Base-by-base conservation (phyloP, 1,284 basidiomycete species). In the Malassezia sympodialis region DNA sequence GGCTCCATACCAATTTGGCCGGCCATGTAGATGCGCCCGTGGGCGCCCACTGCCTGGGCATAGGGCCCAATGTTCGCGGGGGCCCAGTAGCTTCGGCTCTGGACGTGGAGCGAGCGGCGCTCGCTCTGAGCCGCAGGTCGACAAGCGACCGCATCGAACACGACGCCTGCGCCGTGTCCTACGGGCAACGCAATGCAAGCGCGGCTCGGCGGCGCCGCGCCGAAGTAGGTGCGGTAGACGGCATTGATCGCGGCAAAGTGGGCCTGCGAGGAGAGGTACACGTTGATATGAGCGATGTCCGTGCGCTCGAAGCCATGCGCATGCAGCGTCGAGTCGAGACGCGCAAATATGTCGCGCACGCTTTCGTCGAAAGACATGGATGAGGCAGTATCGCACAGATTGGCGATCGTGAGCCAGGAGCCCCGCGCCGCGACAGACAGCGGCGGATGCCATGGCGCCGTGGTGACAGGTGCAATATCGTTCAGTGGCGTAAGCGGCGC, bases 51-150 rank as follows among this genome's bases (percentile, higher is more conserved):
- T 7, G 88, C 86, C 76, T 99, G 94, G 0, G 90, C 93, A 75
- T 98, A 99, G 1, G 94, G 94, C 30, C 94, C 94, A 53, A 99
- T 98, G 73, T 96, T 98, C 2, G 94, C 93, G 8, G 94, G 90
- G 15, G 93, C 93, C 94, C 94, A 99, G 74, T 96, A 96, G 72
- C 89, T 93, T 50, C 93, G 75, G 14, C 89, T 82, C 76, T 98
- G 94, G 0, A 98, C 91, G 71, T 99, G 94, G 31, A 98, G 78
- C 0, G 86, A 79, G 50, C 82, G 82, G 3, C 64, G 32, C 47
- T 49, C 40, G 2, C 55, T 30, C 2, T 47, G 37, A 41, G 23
- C n/a, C 8, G 42, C 4, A 17, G 39, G 34, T 8, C 60, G 56
- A 21, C 53, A 57, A 1, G 41, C 30, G 1, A 41, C 37, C 6